Evolutionary conservation across 257 asterid genomes (phyloP), one percentile per base, ranked within the genome.

Genomic region (Anisodus tanguticus): DNA sequence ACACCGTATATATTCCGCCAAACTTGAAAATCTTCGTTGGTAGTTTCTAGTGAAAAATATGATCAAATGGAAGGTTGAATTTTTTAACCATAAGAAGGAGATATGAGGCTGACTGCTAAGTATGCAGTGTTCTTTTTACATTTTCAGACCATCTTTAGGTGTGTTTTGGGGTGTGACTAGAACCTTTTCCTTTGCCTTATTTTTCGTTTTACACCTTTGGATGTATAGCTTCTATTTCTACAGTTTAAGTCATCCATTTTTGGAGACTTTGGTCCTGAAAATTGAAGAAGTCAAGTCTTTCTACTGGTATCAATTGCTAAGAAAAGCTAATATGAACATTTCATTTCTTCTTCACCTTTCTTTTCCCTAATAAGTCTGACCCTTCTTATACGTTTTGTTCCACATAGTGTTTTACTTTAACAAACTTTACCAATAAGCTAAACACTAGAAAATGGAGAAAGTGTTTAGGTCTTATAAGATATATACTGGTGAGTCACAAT

Each of bases 201-300:
- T 6, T 45, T 10, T 70, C 37, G 12, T 5, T 9, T 17, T 17
- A 17, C 49, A 26, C 72, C 4, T 66, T 31, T 66, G 72, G 47
- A 66, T 35, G 47, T 35, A 31, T 66, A 11, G 19, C 19, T 10
- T 66, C 74, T 31, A 67, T 67, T 2, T 13, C 49, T 2, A 67
- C 49, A 4, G 19, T 17, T 67, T 7, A 5, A 68, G 26, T 68
- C 49, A 68, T 37, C 16, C 26, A 68, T 68, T 37, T 68, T 16
- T 35, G 45, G n/a, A 12, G 47, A 64, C 41, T 10, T 55, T 66
- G 72, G 19, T 68, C 76, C 51, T 68, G 53, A 15, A 69, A 69
- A 62, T 64, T 10, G 70, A 66, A 66, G 19, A 71, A 71, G 58
- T 2, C 79, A 71, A 72, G 80, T 72, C 39, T 72, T 45, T 47